phyloP scores from a whole-genome alignment of 1,139 yeast genomes.

The Pichia sp. region DNA sequence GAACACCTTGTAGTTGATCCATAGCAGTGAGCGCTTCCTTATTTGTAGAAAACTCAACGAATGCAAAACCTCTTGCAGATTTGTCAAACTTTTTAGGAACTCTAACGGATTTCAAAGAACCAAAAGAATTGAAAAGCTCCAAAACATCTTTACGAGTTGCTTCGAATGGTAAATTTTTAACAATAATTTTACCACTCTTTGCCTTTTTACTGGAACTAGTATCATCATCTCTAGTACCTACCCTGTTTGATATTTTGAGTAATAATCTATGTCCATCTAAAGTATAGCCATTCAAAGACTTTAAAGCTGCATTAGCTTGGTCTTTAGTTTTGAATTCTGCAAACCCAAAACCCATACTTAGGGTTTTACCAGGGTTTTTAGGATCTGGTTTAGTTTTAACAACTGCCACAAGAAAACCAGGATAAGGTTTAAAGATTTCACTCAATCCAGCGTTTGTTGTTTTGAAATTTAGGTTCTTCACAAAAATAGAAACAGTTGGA shows the following conservation, averaged over 20 bases:
- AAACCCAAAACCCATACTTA: constrained; percentile 97
- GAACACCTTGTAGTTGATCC: constrained; percentile 91
- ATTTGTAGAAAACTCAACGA: constrained; percentile 80
- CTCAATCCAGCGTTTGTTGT: constrained; percentile 58
- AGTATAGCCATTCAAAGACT: constrained; percentile 65
- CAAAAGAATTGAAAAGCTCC: constrained; percentile 88
- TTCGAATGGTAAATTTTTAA: constrained; percentile 95
- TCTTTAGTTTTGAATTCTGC: constrained; percentile 78
- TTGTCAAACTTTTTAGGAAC: constrained; percentile 95
- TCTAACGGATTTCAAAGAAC: constrained; percentile 88
- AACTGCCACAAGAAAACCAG: constrained; percentile 77
- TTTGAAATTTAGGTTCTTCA: constrained; percentile 83
- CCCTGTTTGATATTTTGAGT: constrained; percentile 79
- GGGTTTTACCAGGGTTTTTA: constrained; percentile 51
- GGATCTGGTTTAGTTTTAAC: constrained; percentile 88
- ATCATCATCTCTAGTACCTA: constrained; percentile 27
- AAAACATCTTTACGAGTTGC: constrained; percentile 87
- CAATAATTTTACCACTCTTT: constrained; percentile 68
- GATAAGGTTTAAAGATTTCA: constrained; percentile 56
- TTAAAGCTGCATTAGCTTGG: constrained; percentile 71
- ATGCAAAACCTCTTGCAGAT: constrained; percentile 95
- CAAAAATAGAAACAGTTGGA: constrained; percentile 79
- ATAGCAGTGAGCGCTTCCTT: constrained; percentile 96
- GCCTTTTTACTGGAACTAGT: constrained; percentile 31
- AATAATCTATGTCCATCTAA: constrained; percentile 88